Evolutionary conservation across 345 rosid genomes (phyloP).

Genomic region (Psidium guajava): DNA sequence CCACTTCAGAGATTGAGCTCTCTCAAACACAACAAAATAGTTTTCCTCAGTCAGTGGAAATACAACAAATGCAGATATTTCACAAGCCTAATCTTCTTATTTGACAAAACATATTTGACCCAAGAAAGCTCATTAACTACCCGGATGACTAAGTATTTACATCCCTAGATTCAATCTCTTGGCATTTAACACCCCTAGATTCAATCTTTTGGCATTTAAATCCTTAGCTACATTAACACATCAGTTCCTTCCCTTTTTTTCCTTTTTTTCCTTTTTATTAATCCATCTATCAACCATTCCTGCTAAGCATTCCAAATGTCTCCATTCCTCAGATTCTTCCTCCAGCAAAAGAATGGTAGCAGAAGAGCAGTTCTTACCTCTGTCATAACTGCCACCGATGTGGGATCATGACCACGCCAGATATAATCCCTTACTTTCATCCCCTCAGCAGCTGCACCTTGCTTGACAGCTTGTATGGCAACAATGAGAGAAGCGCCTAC

Average conservation of each 20-base stretch:
- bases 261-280: background rate
- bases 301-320: background rate
- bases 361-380: conserved; percentile 40
- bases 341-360: background rate
- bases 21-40: background rate
- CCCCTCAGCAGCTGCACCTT: conserved; percentile 96
- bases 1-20: background rate
- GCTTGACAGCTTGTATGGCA: conserved; percentile 92
- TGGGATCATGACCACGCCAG: conserved; percentile 99
- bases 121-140: background rate
- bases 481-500: conserved; percentile 92
- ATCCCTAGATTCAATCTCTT: background rate
- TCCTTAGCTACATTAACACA: background rate
- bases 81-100: background rate
- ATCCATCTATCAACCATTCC: background rate
- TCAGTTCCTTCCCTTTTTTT: background rate
- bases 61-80: background rate
- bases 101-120: background rate
- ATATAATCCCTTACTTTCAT: conserved; percentile 80
- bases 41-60: background rate
- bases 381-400: conserved; percentile 98
- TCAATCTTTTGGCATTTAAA: background rate
- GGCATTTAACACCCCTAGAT: background rate
- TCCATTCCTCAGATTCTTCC: background rate
- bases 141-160: background rate